Evolutionary conservation across 805 yeast genomes (phyloP), one percentile per base, ranked within the genome.

Genomic region (Kurtzmaniella cleridarum): DNA sequence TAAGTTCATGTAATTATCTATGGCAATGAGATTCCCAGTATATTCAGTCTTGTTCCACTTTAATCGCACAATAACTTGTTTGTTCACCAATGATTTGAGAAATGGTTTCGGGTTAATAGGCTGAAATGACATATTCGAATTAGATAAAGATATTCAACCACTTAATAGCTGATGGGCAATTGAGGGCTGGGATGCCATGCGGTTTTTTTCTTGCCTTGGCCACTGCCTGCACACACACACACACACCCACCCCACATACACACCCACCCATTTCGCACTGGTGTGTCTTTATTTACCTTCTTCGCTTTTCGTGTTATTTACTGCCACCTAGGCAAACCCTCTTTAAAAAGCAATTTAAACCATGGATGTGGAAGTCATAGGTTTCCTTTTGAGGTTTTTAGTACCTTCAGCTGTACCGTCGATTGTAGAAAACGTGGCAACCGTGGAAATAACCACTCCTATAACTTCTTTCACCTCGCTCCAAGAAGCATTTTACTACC

Each of bases 21-120:
- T 83, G 1, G 95, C 79, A 3, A 80, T 62, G 32, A 93, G 71
- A 15, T 60, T 74, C 1, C 98, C 98, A 42, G 68, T 75, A 60
- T 93, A 93, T 58, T 89, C 95, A 9, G 95, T 84, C 47, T 76
- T 76, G 54, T 89, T 91, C 83, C 96, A 93, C 57, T 93, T 93
- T 45, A 93, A 73, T 41, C 89, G 77, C 15, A 93, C 91, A 10
- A 80, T 64, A 10, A 91, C 89, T 27, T 65, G 70, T 42, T 81
- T 73, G 40, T 82, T 80, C n/a, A 84, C 71, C 32, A 93, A 75
- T 17, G 84, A 81, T 44, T 81, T 81, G 34, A 93, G 69, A 50
- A 81, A 93, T n/a, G 96, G 96, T 56, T 85, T 89, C 12, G 97
- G 97, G 53, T 88, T 87, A 16, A 83, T 69, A 13, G 95, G 93